Conservation (phyloP, 129 eudicot genomes). For the Centrapalus pauciflorus region DNA sequence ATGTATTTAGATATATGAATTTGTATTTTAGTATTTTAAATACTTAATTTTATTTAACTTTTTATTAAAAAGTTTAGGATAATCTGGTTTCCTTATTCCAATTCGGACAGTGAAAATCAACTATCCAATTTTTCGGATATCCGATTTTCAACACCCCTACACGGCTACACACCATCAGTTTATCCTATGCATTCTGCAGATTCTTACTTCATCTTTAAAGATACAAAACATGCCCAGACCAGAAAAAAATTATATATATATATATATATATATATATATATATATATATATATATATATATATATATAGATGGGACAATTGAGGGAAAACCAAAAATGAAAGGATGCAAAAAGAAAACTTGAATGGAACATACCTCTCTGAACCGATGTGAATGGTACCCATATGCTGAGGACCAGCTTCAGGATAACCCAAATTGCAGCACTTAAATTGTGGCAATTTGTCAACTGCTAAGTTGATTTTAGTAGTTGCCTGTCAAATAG, state of each 20-base stretch:
- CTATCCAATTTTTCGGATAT: too few relatives aligned
- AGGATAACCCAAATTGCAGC: conserved; percentile 61
- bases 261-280: too few relatives aligned
- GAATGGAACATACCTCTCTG: conserved; percentile 57
- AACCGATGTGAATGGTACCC: conserved; percentile 96
- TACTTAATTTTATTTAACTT: too few relatives aligned
- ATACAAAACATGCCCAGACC: background rate
- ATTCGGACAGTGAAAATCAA: too few relatives aligned
- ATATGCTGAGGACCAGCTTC: conserved; percentile 89
- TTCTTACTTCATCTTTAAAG: conserved; percentile 4
- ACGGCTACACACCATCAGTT: too few relatives aligned
- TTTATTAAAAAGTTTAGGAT: too few relatives aligned
- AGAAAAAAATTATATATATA: background rate
- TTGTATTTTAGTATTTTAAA: too few relatives aligned
- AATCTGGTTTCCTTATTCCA: too few relatives aligned
- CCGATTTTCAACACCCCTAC: too few relatives aligned
- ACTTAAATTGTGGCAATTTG: conserved; percentile 59
- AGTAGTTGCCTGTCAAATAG: conserved; percentile 74
- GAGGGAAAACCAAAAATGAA: background rate
- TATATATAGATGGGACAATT: background rate
- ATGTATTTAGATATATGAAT: too few relatives aligned
- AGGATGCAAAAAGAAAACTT: background rate
- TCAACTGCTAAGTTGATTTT: conserved; percentile 95
- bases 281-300: too few relatives aligned
- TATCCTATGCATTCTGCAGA: background rate